Conservation (phyloP, 257 asterid species). For the Ilex asprella region DNA sequence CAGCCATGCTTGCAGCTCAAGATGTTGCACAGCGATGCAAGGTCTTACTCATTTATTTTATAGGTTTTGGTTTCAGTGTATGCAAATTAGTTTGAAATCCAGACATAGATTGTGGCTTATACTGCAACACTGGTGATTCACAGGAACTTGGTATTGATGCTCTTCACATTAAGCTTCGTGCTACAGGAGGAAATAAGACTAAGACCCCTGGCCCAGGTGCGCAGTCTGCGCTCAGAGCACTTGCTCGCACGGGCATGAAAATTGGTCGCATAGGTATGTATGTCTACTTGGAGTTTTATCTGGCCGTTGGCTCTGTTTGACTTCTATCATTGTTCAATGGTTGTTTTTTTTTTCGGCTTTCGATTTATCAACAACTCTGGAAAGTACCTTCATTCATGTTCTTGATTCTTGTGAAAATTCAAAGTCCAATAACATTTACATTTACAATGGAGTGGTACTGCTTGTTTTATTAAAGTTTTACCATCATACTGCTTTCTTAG, state of each 20-base stretch:
- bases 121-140: neutral
- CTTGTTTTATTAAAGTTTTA: neutral
- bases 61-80: neutral
- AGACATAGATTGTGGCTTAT: neutral
- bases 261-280: constrained; percentile 82
- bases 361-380: neutral
- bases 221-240: constrained; percentile 86
- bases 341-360: neutral
- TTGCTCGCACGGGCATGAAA: constrained; percentile 94
- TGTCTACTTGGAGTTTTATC: neutral
- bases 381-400: neutral
- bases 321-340: neutral
- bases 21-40: constrained; percentile 88
- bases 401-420: neutral
- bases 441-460: neutral
- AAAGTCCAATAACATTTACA: neutral
- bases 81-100: neutral
- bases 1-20: constrained; percentile 97
- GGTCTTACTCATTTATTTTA: constrained; percentile 26
- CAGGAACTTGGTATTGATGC: constrained; percentile 87
- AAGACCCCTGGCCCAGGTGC: constrained; percentile 98
- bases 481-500: neutral
- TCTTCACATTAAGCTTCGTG: constrained; percentile 84
- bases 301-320: neutral
- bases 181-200: constrained; percentile 91